Percentiles rank a stretch among this genome's conserved stretches.
These are phyloP conservation scores for Sambucus nigra DNA, from an alignment of 129 eudicot genomes.

Conservation along the genomic window DNA sequence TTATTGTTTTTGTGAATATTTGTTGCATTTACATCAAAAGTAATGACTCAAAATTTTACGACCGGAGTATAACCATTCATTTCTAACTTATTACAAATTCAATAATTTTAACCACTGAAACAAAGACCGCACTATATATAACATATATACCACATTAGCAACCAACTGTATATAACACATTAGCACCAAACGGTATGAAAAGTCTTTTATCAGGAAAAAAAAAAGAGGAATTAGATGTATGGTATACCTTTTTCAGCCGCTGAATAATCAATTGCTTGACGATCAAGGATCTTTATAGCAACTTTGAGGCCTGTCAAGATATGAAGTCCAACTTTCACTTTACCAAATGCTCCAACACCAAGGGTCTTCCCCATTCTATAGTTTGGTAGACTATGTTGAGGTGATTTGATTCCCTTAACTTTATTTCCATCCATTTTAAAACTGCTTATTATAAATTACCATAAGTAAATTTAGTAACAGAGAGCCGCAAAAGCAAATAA, in stretches of 20 bases:
- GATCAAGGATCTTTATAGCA: constrained; percentile 49
- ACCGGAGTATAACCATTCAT: too few species aligned
- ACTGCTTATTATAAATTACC: constrained; percentile 1
- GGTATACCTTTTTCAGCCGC: constrained; percentile 38
- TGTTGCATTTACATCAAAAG: too few species aligned
- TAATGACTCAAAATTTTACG: too few species aligned
- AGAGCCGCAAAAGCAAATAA: background rate
- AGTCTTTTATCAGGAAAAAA: too few species aligned
- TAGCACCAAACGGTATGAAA: too few species aligned
- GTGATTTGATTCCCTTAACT: constrained; percentile 20
- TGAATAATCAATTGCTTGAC: constrained; percentile 26
- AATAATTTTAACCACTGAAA: too few species aligned
- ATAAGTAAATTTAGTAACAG: background rate
- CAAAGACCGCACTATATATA: too few species aligned
- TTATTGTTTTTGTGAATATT: too few species aligned
- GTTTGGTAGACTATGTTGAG: constrained; percentile 19
- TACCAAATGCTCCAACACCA: constrained; percentile 55
- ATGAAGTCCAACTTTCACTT: constrained; percentile 56
- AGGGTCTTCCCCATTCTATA: constrained; percentile 48
- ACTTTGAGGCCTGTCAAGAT: constrained; percentile 42
- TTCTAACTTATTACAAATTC: too few species aligned
- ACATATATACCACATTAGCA: too few species aligned
- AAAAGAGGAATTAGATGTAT: background rate
- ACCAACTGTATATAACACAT: too few species aligned
- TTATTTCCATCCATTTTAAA: constrained; percentile 31